Evolutionary conservation across 2,329 filamentous ascomycete genomes (phyloP), one percentile per base, ranked within the genome.

Genomic region (Fusarium incarnatum): DNA sequence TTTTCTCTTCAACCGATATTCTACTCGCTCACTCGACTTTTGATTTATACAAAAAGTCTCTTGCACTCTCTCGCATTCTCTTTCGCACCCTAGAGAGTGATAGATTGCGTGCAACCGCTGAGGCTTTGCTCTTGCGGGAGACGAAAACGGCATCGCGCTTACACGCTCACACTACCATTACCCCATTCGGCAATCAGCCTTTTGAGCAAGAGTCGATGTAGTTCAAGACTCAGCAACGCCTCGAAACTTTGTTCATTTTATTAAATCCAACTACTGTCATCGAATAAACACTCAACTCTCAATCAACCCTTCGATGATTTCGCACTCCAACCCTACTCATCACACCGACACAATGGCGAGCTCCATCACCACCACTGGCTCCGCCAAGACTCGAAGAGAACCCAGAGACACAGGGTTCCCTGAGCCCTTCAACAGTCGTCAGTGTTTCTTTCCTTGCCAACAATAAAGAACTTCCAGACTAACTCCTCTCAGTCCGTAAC

Each of bases 351-450:
- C 73, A 65, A 77, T 79, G 78, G 56, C 73, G 30, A 59, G 69
- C 8, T 73, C 73, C 25, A 58, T 68, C 12, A 74, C 77, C 74
- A 61, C 73, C 12, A 57, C 68, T 2, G 75, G 71, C n/a, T 74
- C 61, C 30, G 53, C 48, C 56, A 77, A 71, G 52, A 46, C 71
- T 48, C 73, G 71, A 54, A 74, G 71, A 54, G 69, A 64, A 56
- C 73, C 75, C 45, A 75, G 83, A 59, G 81, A 86, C 73, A 87
- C 85, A 16, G 85, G 85, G 47, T 87, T 87, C 60, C 85, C 85
- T 3, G 84, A 86, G 62, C 80, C 83, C 1, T 85, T 87, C 46
- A 82, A 82, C 57, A 81, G 79, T 56, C 75, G 85, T 86, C 73
- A 74, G 83, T 79, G 25, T 32, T 25, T 25, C 16, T 34, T 27